A percentile compares a stretch with the other conserved stretches of the same genome.
Evolutionary conservation across 1,284 basidiomycete species (phyloP).

Genomic region (Vanrija humicola): DNA sequence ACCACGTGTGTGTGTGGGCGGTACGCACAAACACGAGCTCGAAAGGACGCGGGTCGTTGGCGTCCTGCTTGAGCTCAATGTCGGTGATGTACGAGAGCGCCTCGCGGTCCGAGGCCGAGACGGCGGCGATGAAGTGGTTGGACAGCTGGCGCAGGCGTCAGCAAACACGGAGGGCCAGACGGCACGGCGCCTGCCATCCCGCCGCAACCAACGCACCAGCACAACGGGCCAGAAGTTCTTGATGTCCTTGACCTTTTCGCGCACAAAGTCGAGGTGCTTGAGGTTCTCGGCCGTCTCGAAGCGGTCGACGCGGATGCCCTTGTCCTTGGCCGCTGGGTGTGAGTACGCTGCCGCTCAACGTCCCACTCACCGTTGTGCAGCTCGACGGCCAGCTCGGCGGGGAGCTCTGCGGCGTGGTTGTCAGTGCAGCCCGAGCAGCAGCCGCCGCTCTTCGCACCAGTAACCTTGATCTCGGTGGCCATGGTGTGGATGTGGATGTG

Average conservation of each 20-base stretch:
- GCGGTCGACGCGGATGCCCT: conserved; percentile 26
- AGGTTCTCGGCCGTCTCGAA: conserved; percentile 26
- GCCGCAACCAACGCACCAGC: conserved; percentile 24
- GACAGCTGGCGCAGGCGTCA: conserved; percentile 18
- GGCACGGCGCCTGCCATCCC: too few species aligned
- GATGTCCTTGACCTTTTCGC: conserved; percentile 33
- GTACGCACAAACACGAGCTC: conserved; percentile 46
- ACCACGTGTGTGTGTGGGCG: not conserved
- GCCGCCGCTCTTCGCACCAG: too few species aligned
- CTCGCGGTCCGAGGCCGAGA: conserved; percentile 36
- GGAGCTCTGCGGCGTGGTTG: conserved; percentile 14
- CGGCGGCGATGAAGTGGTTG: conserved; percentile 20
- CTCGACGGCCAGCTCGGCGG: conserved; percentile 13
- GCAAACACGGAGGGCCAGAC: too few species aligned
- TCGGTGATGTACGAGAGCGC: conserved; percentile 41
- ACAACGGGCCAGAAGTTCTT: conserved; percentile 38
- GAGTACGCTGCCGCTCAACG: not conserved
- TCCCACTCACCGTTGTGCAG: conserved; percentile 20
- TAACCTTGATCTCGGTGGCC: too few species aligned
- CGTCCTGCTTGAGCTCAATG: conserved; percentile 43
- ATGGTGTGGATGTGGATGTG: too few species aligned
- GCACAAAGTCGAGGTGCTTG: conserved; percentile 24
- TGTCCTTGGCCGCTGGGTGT: conserved; percentile 29
- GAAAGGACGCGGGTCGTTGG: conserved; percentile 42
- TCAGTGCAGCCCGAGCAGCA: conserved; percentile 1